Base-by-base conservation (phyloP, 164 flowering plant species). In the Warburgia ugandensis region DNA sequence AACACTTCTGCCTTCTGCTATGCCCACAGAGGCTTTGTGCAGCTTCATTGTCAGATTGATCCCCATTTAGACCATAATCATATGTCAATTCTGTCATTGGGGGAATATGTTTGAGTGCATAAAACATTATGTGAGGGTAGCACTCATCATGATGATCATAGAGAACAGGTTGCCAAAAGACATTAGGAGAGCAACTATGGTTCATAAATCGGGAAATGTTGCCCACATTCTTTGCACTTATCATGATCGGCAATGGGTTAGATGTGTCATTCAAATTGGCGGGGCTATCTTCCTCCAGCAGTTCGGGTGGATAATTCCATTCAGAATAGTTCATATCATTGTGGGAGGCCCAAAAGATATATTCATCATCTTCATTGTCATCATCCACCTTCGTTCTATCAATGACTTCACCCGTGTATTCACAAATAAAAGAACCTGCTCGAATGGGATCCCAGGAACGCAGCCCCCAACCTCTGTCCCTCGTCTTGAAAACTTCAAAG, bases 201-300 rank as follows among this genome's bases (percentile, higher is more conserved):
- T 80, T 83, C 75, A 83, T 83, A 47, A 80, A 83, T 2, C 92
- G 85, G 48, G 83, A 76, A 5, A 84, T 73, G 64, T 84, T 84
- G 22, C 92, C 87, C 28, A 21, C 29, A 30, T 60, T 60, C 38
- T 73, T 75, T 6, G 85, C 79, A 60, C 54, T 73, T 6, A 81
- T 73, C 25, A 63, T 26, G 5, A 77, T 36, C 2, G 81, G 72
- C 47, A 50, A 59, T 2, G 74, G 29, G 4, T 48, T 50, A 26
- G 53, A 41, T 41, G 41, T 58, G 38, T 55, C 64, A 36, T 30
- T 48, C 14, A 56, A 27, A n/a, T 52, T 60, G 59, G 47, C 32
- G 23, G 43, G 23, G 50, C 48, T 37, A 26, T 44, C 52, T 33
- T 67, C 73, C 45, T 45, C 63, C 36, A 65, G 59, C 48, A 70